Evolutionary conservation across 1,139 yeast species (phyloP).

Genomic region (Lizanozyma gosingica): DNA sequence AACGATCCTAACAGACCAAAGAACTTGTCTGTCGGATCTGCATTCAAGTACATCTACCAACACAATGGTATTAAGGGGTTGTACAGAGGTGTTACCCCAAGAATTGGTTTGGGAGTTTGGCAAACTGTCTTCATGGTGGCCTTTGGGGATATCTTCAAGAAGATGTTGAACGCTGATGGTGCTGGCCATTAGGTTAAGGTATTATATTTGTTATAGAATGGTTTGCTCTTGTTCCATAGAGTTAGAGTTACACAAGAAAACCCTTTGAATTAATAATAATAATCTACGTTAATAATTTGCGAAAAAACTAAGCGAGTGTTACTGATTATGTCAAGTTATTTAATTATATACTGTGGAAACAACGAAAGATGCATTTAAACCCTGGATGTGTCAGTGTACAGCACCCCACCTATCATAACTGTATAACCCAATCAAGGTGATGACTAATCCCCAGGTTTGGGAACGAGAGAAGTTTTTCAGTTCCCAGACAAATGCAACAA

Average conservation of each 20-base stretch:
- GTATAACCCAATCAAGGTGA: slow-evolving; percentile 62
- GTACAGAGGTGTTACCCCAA: slow-evolving; percentile 94
- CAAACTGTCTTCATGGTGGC: slow-evolving; percentile 99
- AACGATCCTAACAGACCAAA: slow-evolving; percentile 92
- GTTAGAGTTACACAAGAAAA: too few species aligned
- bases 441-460: slow-evolving; percentile 62
- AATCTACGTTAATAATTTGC: too few species aligned
- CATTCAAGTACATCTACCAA: slow-evolving; percentile 74
- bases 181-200: slow-evolving; percentile 30
- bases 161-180: slow-evolving; percentile 36
- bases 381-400: slow-evolving; percentile 1
- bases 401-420: slow-evolving; percentile 69
- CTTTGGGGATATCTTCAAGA: slow-evolving; percentile 77
- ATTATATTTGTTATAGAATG: neutral
- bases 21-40: slow-evolving; percentile 71
- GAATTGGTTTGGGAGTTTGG: slow-evolving; percentile 95
- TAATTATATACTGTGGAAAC: too few species aligned
- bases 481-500: slow-evolving; percentile 76
- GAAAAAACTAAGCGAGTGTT: neutral
- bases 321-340: too few species aligned
- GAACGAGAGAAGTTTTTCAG: slow-evolving; percentile 43
- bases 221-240: neutral
- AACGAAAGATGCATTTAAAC: too few species aligned
- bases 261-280: too few species aligned
- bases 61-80: slow-evolving; percentile 84